Base-by-base conservation (phyloP, 1,284 basidiomycete genomes). In the Apiotrichum laibachii region DNA sequence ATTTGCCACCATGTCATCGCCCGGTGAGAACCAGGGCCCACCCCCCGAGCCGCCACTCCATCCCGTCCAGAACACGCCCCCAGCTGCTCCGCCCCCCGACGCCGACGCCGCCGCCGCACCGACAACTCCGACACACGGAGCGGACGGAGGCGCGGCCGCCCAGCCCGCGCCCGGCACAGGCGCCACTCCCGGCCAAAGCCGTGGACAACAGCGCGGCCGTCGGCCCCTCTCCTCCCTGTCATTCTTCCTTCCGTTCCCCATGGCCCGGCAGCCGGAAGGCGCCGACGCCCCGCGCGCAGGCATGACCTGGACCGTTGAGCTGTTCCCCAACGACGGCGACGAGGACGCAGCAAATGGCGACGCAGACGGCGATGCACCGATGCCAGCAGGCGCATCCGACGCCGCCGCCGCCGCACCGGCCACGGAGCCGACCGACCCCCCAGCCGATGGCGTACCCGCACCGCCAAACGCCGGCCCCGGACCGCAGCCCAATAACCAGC, bases 201-300 rank as follows among this genome's bases (percentile, higher is more conserved):
- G 18, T 5, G 42, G 42, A 10, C 42, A 44, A 5, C 42, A 44
- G 45, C 19, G 45, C 12, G 16, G 16, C 22, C 45, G 21, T 12
- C 45, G 45, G 10, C 45, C 45, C 2, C 9, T 46, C 21, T 46
- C 45, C 6, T 46, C 45, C 12, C 21, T 46, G 10, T 46, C 45
- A n/a, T 26, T 46, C 19, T 46, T 46, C 42, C 45, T 46, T 26
- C 45, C 45, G 8, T 46, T 46, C 50, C 5, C n/a, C 50, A 52
- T n/a, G 39, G 10, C n/a, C 35, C 49, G 22, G 10, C 19, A 21
- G 33, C 35, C 49, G n/a, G 48, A 22, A 7, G 39, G 47, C 26
- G 47, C 40, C 21, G 55, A 49, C 19, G 55, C 46, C 49, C 43
- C 19, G 8, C 35, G 45, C 11, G 12, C 21, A 15, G 45, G 45